A percentile compares a stretch with the other conserved stretches of the same genome.
Evolutionary conservation across 2,329 filamentous ascomycete genomes (phyloP).

Genomic region (Neonectria ditissima): DNA sequence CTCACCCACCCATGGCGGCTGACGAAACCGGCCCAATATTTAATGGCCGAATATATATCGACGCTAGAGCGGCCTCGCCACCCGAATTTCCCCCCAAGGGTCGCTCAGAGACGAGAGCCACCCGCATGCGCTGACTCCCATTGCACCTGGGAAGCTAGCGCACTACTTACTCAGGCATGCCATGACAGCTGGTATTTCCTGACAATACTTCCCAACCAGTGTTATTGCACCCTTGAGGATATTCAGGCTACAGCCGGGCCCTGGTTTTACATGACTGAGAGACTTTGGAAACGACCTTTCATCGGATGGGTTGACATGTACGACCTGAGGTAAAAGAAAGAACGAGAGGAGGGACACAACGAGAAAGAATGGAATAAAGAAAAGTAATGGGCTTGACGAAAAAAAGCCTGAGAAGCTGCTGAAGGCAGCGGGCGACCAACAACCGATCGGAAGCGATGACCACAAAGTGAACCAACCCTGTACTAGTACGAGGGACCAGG

Average conservation of each 20-base stretch:
- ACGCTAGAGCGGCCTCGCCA: neutral
- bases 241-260: slow-evolving; percentile 18
- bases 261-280: slow-evolving; percentile 8
- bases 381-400: slow-evolving; percentile 36
- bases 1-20: slow-evolving; percentile 1
- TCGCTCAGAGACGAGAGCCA: neutral
- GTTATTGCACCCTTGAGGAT: slow-evolving; percentile 4
- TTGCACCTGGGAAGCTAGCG: slow-evolving; percentile 26
- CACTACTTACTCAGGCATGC: slow-evolving; percentile 34
- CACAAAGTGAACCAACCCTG: slow-evolving; percentile 18
- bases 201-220: slow-evolving; percentile 22
- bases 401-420: slow-evolving; percentile 19
- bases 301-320: slow-evolving; percentile 29
- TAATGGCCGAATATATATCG: slow-evolving; percentile 18
- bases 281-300: slow-evolving; percentile 34
- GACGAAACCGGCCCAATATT: slow-evolving; percentile 14
- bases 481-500: slow-evolving; percentile 22
- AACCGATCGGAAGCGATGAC: slow-evolving; percentile 15
- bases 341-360: neutral
- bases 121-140: slow-evolving; percentile 9
- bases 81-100: neutral
- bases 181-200: slow-evolving; percentile 25
- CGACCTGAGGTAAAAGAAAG: slow-evolving; percentile 22
- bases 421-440: slow-evolving; percentile 4
- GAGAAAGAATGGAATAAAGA: slow-evolving; percentile 37